Evolutionary conservation across 495 filamentous ascomycete species (phyloP), one percentile per base, ranked within the genome.

Genomic region (Penicillium malachiteum): DNA sequence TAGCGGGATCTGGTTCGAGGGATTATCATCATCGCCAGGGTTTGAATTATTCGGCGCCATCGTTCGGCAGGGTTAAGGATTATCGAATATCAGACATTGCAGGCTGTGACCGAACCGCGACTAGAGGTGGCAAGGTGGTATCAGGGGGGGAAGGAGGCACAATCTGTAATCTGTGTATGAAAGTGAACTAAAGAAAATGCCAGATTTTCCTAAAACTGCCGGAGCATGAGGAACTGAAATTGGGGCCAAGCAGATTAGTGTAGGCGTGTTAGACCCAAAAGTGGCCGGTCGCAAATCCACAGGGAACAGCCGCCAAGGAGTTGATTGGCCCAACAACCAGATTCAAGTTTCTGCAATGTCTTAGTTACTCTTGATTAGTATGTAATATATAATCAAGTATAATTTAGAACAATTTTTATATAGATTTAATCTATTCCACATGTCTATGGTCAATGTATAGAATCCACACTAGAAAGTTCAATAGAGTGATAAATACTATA

Each of bases 1-100:
- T 46, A 97, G 77, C 45, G 92, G 91, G 71, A 96, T 96, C 40
- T 90, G 87, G 47, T 81, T 73, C 33, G 80, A 58, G 54, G 76
- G 64, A 31, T 71, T 65, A 49, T 76, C 73, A 58, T 77, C 65
- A 57, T 78, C 70, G 58, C 75, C 71, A 65, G 78, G 70, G 58
- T 72, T 75, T 34, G 74, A 73, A 65, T 75, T 78, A 71, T 80
- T 75, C 48, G 82, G 81, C 71, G 84, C 82, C 86, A 89, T 89
- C 69, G 72, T 74, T 60, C 58, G 71, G 76, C 75, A 67, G 39
- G 44, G 55, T 66, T 50, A 64, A 54, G 52, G 40, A 62, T 68
- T 76, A 77, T 60, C 66, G 69, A 65, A 71, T 69, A 43, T 71
- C 63, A 71, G 68, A 73, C 76, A 77, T 78, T 68, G 72, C 72